These are phyloP conservation scores for Delphinella strobiligena DNA, from an alignment of 2,329 filamentous ascomycete species.

Conservation along the genomic window DNA sequence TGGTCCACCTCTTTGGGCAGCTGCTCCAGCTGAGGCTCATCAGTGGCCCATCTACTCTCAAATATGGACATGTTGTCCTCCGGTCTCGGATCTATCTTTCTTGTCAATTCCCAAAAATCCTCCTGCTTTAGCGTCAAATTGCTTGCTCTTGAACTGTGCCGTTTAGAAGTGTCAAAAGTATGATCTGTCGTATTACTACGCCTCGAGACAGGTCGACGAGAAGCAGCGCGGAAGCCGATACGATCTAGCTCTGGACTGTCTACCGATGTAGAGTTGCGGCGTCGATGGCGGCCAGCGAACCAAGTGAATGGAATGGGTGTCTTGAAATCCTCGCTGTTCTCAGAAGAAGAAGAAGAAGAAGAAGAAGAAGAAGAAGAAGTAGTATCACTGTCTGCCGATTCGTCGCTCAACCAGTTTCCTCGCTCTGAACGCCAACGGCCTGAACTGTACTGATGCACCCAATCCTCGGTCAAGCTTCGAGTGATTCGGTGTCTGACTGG, in stretches of 20 bases:
- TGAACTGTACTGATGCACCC: slow-evolving; percentile 63
- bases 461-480: slow-evolving; percentile 61
- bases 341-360: slow-evolving; percentile 21
- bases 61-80: slow-evolving; percentile 6
- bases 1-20: no score
- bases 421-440: slow-evolving; percentile 56
- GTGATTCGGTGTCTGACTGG: slow-evolving; percentile 21
- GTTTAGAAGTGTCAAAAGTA: background rate
- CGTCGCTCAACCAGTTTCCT: slow-evolving; percentile 76
- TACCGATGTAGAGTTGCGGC: slow-evolving; percentile 4
- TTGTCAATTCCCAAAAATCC: slow-evolving; percentile 32
- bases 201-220: slow-evolving; percentile 4
- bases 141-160: slow-evolving; percentile 28
- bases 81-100: background rate
- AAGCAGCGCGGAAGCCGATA: background rate
- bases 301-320: slow-evolving; percentile 11
- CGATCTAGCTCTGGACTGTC: slow-evolving; percentile 2
- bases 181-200: background rate
- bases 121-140: slow-evolving; percentile 39
- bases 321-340: slow-evolving; percentile 23
- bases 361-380: slow-evolving; percentile 22
- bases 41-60: slow-evolving; percentile 3
- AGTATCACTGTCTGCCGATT: slow-evolving; percentile 47
- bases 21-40: no score
- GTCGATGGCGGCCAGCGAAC: slow-evolving; percentile 9